Evolutionary conservation across 1,284 basidiomycete genomes (phyloP).

Genomic region (Melampsora americana): DNA sequence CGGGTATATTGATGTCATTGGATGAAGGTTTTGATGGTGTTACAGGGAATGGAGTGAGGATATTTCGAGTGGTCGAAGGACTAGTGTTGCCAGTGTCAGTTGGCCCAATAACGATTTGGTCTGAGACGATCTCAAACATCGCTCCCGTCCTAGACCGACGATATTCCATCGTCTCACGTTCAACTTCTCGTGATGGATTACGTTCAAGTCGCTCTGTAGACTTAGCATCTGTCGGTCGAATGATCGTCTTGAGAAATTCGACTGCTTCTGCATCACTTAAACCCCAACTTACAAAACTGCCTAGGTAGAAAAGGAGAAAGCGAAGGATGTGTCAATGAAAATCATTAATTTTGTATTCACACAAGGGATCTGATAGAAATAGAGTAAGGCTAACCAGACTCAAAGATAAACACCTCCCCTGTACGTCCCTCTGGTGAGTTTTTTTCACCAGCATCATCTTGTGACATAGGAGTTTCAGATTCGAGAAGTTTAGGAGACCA

Average conservation of each 20-base stretch:
- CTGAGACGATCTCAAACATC: conserved; percentile 25
- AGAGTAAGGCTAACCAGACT: conserved; percentile 38
- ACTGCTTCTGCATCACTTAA: conserved; percentile 16
- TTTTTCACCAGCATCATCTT: background rate
- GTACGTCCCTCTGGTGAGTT: background rate
- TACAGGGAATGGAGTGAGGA: conserved; percentile 24
- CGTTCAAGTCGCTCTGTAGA: background rate
- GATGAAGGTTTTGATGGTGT: background rate
- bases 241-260: conserved; percentile 22
- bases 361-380: conserved; percentile 7
- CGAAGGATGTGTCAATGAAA: background rate
- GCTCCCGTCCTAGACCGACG: conserved; percentile 21
- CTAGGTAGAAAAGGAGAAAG: conserved; percentile 8
- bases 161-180: conserved; percentile 35
- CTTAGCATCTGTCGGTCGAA: background rate
- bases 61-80: conserved; percentile 2
- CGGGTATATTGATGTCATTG: conserved; percentile 3
- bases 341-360: background rate
- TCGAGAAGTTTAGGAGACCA: conserved; percentile 20
- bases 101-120: conserved; percentile 30
- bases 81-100: background rate
- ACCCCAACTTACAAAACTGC: conserved; percentile 41
- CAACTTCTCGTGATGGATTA: conserved; percentile 16
- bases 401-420: conserved; percentile 44
- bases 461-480: background rate